Conservation (phyloP, 2,329 filamentous ascomycete genomes). For the Orbilia javanica region DNA sequence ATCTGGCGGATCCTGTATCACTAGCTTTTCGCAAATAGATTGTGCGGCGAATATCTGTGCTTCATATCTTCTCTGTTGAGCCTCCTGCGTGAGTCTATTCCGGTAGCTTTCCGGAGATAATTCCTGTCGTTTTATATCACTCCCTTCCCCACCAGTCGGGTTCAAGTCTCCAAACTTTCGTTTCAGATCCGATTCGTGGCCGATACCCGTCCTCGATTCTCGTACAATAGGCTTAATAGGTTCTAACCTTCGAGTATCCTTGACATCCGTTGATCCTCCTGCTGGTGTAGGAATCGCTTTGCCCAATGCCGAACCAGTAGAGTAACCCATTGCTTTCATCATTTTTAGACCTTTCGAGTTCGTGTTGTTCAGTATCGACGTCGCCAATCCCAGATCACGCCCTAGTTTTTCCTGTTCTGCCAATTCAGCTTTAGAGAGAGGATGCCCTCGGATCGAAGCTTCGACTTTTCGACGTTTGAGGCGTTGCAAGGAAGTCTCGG, state of each 20-base stretch:
- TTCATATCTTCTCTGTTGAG: constrained; percentile 77
- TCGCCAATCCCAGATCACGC: constrained; percentile 81
- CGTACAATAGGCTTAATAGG: constrained; percentile 74
- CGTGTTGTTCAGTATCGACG: constrained; percentile 75
- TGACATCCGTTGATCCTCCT: constrained; percentile 66
- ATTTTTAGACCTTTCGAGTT: constrained; percentile 84
- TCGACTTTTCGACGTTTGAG: constrained; percentile 64
- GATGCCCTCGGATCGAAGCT: constrained; percentile 75
- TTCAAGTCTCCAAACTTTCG: constrained; percentile 77
- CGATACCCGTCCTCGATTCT: constrained; percentile 87
- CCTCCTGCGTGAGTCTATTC: constrained; percentile 77
- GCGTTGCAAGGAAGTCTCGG: constrained; percentile 44
- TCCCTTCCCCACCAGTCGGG: constrained; percentile 64
- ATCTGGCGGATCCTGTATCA: constrained; percentile 68
- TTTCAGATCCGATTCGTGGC: constrained; percentile 85
- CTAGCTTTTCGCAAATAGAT: constrained; percentile 82
- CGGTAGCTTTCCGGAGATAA: constrained; percentile 79
- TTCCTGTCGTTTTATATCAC: constrained; percentile 72
- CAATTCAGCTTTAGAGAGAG: constrained; percentile 85
- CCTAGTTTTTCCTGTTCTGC: constrained; percentile 78
- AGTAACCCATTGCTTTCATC: constrained; percentile 97
- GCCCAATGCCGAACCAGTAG: constrained; percentile 79
- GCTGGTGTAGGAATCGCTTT: constrained; percentile 66
- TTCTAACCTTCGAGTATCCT: constrained; percentile 64
- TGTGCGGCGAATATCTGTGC: constrained; percentile 81